Percentiles rank a stretch among this genome's conserved stretches.
Evolutionary conservation across 257 asterid genomes (phyloP).

Genomic region (Solanum pimpinellifolium): DNA sequence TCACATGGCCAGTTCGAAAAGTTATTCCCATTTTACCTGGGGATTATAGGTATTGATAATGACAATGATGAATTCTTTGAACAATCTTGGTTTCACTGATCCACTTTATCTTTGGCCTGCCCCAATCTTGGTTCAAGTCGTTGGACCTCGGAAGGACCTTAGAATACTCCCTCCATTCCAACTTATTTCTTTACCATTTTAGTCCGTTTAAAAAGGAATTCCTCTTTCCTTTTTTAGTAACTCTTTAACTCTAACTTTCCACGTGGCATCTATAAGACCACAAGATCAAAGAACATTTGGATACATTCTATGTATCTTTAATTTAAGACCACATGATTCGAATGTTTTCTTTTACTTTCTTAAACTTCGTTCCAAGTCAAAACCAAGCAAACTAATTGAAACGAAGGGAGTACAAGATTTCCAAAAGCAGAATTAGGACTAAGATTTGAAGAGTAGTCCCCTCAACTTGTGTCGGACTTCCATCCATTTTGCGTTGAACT

Average conservation of each 20-base stretch:
- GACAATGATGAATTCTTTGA: background rate
- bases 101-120: background rate
- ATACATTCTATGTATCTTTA: background rate
- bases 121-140: background rate
- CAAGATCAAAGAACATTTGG: background rate
- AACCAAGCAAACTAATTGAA: background rate
- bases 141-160: background rate
- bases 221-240: background rate
- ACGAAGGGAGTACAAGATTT: background rate
- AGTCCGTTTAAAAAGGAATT: background rate
- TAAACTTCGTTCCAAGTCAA: background rate
- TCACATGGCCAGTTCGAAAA: slow-evolving; percentile 34
- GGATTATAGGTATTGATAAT: slow-evolving; percentile 22
- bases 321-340: background rate
- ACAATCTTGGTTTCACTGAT: background rate
- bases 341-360: background rate
- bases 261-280: background rate
- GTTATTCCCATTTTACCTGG: slow-evolving; percentile 35
- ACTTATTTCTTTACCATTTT: background rate
- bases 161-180: background rate
- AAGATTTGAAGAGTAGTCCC: background rate
- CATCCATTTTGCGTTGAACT: background rate
- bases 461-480: background rate
- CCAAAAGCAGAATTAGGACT: background rate
- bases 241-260: background rate